Evolutionary conservation across 345 rosid genomes (phyloP), one percentile per base, ranked within the genome.

Genomic region (Eucalyptus shirleyi): DNA sequence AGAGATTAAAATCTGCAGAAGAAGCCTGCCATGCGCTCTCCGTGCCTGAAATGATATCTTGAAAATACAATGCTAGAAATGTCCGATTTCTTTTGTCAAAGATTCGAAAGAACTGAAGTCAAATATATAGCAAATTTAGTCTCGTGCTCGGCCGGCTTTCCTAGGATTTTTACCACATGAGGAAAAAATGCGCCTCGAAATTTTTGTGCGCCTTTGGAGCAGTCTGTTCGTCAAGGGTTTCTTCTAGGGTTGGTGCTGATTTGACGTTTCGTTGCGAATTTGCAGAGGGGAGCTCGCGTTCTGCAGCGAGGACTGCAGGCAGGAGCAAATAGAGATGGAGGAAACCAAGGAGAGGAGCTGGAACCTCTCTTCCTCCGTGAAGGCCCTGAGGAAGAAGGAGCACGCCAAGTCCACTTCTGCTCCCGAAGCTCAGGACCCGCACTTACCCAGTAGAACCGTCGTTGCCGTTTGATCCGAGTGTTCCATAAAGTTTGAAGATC

Each of bases 251-350:
- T 42, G 72, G 45, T 9, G 26, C 81, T 56, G 60, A 19, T 40
- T 14, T 90, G 59, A 24, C 21, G 44, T 55, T 34, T 40, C 24
- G 51, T 51, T 51, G 37, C 28, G 55, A 50, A 86, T 85, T 85
- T 89, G 92, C 96, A 95, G 98, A 96, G 98, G 99, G 87, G 99
- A 97, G 88, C 93, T 94, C 30, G 96, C 98, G 24, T 97, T 96
- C 88, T 96, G 99, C 89, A 96, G 97, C 88, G 98, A 95, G 85
- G 98, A 95, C 92, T 96, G 99, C 91, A 95, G 99, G 87, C 95
- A 93, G 89, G 96, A 96, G 72, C 96, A 95, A 87, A 96, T 97
- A 87, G 97, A 97, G 12, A 91, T 91, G n/a, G 97, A 97, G 87
- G 96, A 94, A 89, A 92, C 94, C 5, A 91, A 90, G 40, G 97